Evolutionary conservation across 805 yeast genomes (phyloP).

Genomic region (Saturnispora galanensis): DNA sequence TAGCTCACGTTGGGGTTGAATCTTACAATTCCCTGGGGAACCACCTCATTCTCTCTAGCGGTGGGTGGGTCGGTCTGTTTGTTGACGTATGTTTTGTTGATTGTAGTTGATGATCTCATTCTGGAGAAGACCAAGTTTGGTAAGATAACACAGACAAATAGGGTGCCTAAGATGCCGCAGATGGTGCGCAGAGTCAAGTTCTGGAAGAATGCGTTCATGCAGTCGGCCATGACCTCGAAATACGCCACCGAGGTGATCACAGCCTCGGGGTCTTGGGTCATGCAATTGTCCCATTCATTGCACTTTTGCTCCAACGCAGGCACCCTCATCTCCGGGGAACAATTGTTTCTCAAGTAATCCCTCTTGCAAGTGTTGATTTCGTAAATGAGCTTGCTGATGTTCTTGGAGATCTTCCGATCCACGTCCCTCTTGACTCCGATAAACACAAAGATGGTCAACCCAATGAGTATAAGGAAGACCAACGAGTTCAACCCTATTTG

Average conservation of each 20-base stretch:
- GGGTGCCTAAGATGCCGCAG: constrained; percentile 13
- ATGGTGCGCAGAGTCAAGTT: constrained; percentile 21
- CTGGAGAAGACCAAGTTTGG: constrained; percentile 23
- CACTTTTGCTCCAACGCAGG: constrained; percentile 72
- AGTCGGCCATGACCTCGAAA: constrained; percentile 27
- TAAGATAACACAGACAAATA: constrained; percentile 15
- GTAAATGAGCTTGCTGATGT: constrained; percentile 47
- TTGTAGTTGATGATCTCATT: constrained; percentile 17
- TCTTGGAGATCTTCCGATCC: constrained; percentile 53
- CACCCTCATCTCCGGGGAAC: constrained; percentile 52
- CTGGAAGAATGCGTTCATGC: constrained; percentile 26
- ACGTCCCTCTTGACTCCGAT: constrained; percentile 43
- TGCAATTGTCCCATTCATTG: constrained; percentile 68
- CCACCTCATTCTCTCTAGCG: neutral
- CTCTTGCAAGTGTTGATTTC: constrained; percentile 62
- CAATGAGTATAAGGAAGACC: constrained; percentile 16
- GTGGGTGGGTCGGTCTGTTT: neutral
- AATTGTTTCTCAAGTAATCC: constrained; percentile 62
- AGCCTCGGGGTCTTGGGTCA: constrained; percentile 63
- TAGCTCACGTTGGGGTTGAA: constrained; percentile 25
- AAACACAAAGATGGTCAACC: constrained; percentile 16
- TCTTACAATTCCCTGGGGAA: constrained; percentile 13
- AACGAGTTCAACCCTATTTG: constrained; percentile 22
- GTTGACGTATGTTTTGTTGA: constrained; percentile 20
- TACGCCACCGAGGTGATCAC: constrained; percentile 26